These are phyloP conservation scores for Tulasnella sp. DNA, from an alignment of 768 basidiomycete genomes.

Conservation along the genomic window DNA sequence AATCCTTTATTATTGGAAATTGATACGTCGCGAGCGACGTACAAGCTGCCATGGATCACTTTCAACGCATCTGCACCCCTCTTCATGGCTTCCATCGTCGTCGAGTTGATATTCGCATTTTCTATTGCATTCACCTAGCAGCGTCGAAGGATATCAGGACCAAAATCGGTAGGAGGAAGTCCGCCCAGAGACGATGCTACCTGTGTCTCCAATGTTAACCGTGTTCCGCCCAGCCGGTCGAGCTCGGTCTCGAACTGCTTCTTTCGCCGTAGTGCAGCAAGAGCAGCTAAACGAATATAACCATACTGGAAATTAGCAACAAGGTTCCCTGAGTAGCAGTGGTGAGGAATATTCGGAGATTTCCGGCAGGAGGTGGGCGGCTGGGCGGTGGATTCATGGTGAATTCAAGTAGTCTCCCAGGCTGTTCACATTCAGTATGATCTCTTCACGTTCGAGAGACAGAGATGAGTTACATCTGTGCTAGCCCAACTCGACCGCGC, in stretches of 20 bases:
- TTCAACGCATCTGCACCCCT: slow-evolving; percentile 82
- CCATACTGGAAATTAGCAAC: not conserved
- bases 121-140: slow-evolving; percentile 83
- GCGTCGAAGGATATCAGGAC: no score
- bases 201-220: slow-evolving; percentile 90
- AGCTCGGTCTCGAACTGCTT: slow-evolving; percentile 80
- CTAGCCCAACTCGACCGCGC: not conserved
- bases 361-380: no score
- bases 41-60: slow-evolving; percentile 85
- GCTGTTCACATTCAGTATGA: not conserved
- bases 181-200: slow-evolving; percentile 18
- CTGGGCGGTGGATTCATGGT: not conserved
- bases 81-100: slow-evolving; percentile 97
- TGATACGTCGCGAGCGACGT: slow-evolving; percentile 34
- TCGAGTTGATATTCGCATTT: slow-evolving; percentile 93
- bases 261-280: slow-evolving; percentile 85
- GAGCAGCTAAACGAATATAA: slow-evolving; percentile 50
- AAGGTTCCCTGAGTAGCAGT: no score
- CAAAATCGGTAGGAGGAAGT: not conserved
- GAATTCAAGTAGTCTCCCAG: not conserved
- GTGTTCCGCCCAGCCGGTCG: slow-evolving; percentile 71
- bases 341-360: no score
- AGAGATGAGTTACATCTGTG: no score
- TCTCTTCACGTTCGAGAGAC: not conserved
- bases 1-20: not conserved